Evolutionary conservation across 2,329 filamentous ascomycete species (phyloP).

Genomic region (Pyrenochaeta sp.): DNA sequence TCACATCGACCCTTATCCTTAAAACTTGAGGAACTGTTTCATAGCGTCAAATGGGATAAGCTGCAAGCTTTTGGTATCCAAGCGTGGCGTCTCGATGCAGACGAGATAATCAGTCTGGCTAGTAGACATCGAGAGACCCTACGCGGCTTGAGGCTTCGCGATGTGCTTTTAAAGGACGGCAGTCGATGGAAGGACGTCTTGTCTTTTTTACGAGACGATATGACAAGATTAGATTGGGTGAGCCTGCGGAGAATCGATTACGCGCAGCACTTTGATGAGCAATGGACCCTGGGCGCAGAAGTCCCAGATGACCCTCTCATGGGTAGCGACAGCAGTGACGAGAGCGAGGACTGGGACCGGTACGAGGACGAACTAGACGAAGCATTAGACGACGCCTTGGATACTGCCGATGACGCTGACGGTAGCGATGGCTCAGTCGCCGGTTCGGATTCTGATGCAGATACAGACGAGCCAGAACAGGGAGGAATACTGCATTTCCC

Average conservation of each 20-base stretch:
- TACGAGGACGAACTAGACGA: conserved; percentile 41
- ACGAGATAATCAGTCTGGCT: conserved; percentile 68
- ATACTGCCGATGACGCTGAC: conserved; percentile 43
- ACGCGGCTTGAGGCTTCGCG: conserved; percentile 66
- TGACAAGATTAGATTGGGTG: conserved; percentile 67
- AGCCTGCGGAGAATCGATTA: conserved; percentile 71
- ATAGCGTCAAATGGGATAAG: conserved; percentile 67
- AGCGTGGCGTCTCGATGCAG: conserved; percentile 67
- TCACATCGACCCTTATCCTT: conserved; percentile 65
- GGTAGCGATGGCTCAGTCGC: conserved; percentile 45
- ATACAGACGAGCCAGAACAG: conserved; percentile 48
- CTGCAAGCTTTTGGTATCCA: conserved; percentile 71
- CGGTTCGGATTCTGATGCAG: conserved; percentile 44
- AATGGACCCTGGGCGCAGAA: conserved; percentile 57
- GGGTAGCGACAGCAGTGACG: conserved; percentile 55
- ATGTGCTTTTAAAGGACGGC: conserved; percentile 68
- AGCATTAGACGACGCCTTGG: conserved; percentile 24
- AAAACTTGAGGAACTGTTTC: conserved; percentile 68
- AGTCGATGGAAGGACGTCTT: conserved; percentile 70
- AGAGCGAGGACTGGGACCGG: conserved; percentile 46
- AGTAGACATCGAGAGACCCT: conserved; percentile 65
- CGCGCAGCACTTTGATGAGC: conserved; percentile 61
- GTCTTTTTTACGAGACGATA: conserved; percentile 62
- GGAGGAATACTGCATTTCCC: conserved; percentile 57
- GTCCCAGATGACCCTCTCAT: conserved; percentile 56